phyloP scores from a whole-genome alignment of 2,329 filamentous ascomycete genomes.

The Exophiala bonariae region DNA sequence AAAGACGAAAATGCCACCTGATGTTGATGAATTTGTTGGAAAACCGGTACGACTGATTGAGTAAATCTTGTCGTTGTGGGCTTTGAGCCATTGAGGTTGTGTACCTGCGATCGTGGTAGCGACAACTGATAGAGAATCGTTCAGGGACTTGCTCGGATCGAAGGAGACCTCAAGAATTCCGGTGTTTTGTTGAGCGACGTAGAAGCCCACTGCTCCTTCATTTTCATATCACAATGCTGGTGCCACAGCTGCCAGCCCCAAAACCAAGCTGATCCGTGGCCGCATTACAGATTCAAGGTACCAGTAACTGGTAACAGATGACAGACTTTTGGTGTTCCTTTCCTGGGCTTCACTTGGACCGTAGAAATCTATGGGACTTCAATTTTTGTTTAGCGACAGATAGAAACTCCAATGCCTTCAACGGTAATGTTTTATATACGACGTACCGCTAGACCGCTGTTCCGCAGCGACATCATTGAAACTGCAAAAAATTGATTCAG shows the following conservation, averaged over 20 bases:
- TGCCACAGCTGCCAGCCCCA: background rate
- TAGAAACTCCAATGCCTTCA: too few species aligned
- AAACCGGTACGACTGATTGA: constrained; percentile 11
- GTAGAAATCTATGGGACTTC: too few species aligned
- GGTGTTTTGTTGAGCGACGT: constrained; percentile 15
- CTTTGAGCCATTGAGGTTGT: constrained; percentile 10
- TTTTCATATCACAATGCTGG: background rate
- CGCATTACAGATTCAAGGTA: too few species aligned
- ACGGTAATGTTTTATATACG: too few species aligned
- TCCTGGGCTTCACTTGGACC: too few species aligned
- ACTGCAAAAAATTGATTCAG: too few species aligned
- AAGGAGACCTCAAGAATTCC: constrained; percentile 14
- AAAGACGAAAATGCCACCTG: constrained; percentile 10
- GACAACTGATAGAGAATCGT: constrained; percentile 9
- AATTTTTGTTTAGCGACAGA: too few species aligned
- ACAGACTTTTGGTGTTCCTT: too few species aligned
- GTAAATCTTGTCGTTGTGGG: constrained; percentile 10
- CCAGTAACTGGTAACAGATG: too few species aligned
- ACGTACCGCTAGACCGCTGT: too few species aligned
- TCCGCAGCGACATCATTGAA: too few species aligned
- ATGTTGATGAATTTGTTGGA: background rate
- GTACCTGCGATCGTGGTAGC: constrained; percentile 10
- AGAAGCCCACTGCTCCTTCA: constrained; percentile 2
- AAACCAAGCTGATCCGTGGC: background rate
- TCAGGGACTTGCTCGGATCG: constrained; percentile 3